Evolutionary conservation across 1,139 yeast genomes (phyloP).

Genomic region (Geotrichum macrosporum): DNA sequence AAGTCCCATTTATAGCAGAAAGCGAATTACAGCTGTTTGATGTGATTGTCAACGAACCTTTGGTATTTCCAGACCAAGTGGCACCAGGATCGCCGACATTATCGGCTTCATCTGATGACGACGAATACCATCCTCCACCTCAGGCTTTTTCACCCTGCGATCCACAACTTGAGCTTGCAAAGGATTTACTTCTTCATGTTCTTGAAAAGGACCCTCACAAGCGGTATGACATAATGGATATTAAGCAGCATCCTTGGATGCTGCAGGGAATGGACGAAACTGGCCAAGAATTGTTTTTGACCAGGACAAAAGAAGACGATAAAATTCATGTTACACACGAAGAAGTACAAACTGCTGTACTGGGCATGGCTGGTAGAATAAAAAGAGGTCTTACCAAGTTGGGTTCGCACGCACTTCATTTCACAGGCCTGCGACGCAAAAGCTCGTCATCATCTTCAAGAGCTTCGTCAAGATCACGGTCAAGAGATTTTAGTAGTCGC

Average conservation of each 20-base stretch:
- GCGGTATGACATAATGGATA: slow-evolving; percentile 67
- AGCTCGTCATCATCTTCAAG: slow-evolving; percentile 19
- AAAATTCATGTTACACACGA: slow-evolving; percentile 59
- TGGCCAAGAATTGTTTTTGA: slow-evolving; percentile 38
- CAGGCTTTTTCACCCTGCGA: slow-evolving; percentile 25
- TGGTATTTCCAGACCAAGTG: slow-evolving; percentile 54
- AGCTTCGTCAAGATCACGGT: slow-evolving; percentile 19
- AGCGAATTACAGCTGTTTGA: slow-evolving; percentile 82
- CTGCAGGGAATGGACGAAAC: slow-evolving; percentile 53
- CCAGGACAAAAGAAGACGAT: slow-evolving; percentile 34
- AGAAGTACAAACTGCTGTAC: slow-evolving; percentile 72
- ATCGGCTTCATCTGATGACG: neutral
- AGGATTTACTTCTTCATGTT: slow-evolving; percentile 59
- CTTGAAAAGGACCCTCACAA: slow-evolving; percentile 66
- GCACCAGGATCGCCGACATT: slow-evolving; percentile 1
- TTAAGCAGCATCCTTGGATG: slow-evolving; percentile 78
- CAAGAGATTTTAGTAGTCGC: too few relatives aligned
- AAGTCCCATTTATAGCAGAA: slow-evolving; percentile 85
- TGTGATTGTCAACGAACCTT: slow-evolving; percentile 63
- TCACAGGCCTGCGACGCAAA: slow-evolving; percentile 38
- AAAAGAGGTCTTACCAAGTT: slow-evolving; percentile 48
- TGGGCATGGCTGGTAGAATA: slow-evolving; percentile 64
- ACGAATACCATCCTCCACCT: too few relatives aligned
- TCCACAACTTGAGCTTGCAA: slow-evolving; percentile 44
- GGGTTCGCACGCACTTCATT: slow-evolving; percentile 44